Base-by-base conservation (phyloP, 2,329 filamentous ascomycete species). In the Sphaerulina musiva region DNA sequence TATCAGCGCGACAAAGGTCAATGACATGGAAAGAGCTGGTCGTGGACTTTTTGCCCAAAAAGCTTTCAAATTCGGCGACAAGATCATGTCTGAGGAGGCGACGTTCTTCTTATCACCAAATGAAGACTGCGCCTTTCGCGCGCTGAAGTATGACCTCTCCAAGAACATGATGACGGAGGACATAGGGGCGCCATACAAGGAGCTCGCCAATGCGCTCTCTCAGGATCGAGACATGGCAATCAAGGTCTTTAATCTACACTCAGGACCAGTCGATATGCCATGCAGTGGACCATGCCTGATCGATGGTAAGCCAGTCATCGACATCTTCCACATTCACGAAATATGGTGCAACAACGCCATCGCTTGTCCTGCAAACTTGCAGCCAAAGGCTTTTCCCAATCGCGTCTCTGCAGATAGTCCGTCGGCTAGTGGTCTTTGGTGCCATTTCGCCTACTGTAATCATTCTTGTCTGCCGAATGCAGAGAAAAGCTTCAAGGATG, bases 391-490 rank as follows among this genome's bases (percentile, higher is more conserved):
- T 6, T 56, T 54, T 36, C 46, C 50, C 17, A 50, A 46, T 26
- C 53, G 56, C 6, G 26, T 46, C 8, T 11, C 32, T 11, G 42
- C 17, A 2, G 11, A 46, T 10, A 36, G 20, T 36, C 46, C 23
- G 29, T 29, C 14, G 10, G 55, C 51, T 2, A 54, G 47, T 31
- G 55, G 51, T 4, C 39, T 57, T 11, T 57, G 55, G 55, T 51
- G 43, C 34, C 48, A 38, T 10, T 40, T 46, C 1, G 42, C 56
- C 31, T 55, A 49, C 41, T 43, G 41, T 53, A 58, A 58, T 29
- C 58, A 59, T 39, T 60, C 58, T 12, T 60, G 58, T 31, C 31
- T 52, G 11, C 54, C 56, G 2, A 59, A 58, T 45, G 54, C 58
- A 2, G 48, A 55, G 23, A 56, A 56, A 44, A 39, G 48, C 41